Conservation (phyloP, 2,329 filamentous ascomycete species). For the Sporothrix pseudoabietina region DNA sequence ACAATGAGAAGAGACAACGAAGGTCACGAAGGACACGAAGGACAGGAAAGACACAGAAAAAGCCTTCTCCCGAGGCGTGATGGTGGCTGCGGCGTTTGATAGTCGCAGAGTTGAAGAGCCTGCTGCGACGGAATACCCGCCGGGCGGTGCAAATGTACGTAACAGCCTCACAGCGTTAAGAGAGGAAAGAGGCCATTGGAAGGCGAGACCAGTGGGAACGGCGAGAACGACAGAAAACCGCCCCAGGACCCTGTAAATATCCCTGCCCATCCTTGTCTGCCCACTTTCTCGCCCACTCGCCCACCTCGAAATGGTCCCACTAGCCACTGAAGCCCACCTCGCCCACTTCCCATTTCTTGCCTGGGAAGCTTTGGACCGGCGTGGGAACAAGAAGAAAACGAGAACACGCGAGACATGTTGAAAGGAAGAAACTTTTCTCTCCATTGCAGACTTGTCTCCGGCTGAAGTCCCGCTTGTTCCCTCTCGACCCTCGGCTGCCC, state of each 20-base stretch:
- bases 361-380: background rate
- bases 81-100: background rate
- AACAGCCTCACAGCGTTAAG: background rate
- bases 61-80: constrained; percentile 5
- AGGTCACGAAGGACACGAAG: background rate
- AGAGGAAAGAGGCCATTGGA: constrained; percentile 1
- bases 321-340: no score
- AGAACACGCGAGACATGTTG: background rate
- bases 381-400: background rate
- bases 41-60: background rate
- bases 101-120: background rate
- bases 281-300: background rate
- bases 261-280: background rate
- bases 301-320: background rate
- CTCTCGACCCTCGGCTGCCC: background rate
- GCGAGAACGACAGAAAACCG: background rate
- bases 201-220: background rate
- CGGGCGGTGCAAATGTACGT: background rate
- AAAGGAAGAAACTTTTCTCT: background rate
- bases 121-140: background rate
- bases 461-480: background rate
- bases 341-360: background rate
- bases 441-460: background rate
- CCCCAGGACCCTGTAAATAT: constrained; percentile 18
- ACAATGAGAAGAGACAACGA: background rate